These are phyloP conservation scores for Diaporthe longicolla DNA, from an alignment of 2,329 filamentous ascomycete species.

Conservation along the genomic window DNA sequence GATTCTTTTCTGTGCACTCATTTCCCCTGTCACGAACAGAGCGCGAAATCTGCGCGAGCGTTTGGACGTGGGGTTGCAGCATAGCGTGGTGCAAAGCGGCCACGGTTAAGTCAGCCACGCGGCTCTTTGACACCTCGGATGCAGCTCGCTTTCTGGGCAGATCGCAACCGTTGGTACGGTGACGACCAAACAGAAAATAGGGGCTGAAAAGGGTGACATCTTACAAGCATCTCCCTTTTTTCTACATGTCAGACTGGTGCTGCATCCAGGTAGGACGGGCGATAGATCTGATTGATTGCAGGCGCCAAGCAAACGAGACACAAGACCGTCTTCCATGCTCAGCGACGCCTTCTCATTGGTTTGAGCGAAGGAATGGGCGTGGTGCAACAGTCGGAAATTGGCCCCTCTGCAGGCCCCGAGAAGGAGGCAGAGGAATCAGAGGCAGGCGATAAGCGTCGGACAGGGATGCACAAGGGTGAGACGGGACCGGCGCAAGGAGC, in stretches of 20 bases:
- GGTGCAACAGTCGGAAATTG: constrained; percentile 32
- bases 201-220: background rate
- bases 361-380: constrained; percentile 8
- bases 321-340: constrained; percentile 33
- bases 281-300: constrained; percentile 34
- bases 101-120: constrained; percentile 8
- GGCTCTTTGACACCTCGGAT: constrained; percentile 11
- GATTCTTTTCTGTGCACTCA: background rate
- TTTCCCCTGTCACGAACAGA: constrained; percentile 24
- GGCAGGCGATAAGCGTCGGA: constrained; percentile 35
- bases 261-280: constrained; percentile 13
- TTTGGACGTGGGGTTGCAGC: constrained; percentile 14
- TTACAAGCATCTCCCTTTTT: constrained; percentile 23
- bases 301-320: constrained; percentile 19
- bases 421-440: constrained; percentile 36
- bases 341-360: constrained; percentile 37
- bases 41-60: constrained; percentile 36
- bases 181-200: background rate
- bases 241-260: constrained; percentile 21
- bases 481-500: constrained; percentile 39
- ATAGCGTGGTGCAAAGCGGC: background rate
- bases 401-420: constrained; percentile 29
- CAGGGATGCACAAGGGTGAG: constrained; percentile 40
- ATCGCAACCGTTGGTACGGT: constrained; percentile 6
- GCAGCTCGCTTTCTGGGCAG: constrained; percentile 22